Conservation (phyloP, 2,329 filamentous ascomycete species). For the Clarireedia hainanense region DNA sequence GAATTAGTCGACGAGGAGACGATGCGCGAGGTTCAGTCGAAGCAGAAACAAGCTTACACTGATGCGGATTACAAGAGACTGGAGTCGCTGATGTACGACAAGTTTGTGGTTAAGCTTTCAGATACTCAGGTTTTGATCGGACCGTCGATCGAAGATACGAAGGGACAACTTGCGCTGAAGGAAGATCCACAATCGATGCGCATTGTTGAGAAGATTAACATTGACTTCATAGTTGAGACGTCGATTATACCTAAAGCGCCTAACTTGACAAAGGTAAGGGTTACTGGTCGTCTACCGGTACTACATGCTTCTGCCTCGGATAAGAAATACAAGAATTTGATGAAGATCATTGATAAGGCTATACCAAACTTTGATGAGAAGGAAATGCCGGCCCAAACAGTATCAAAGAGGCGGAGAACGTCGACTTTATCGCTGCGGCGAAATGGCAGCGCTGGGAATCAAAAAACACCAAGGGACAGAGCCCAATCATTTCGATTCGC, state of each 20-base stretch:
- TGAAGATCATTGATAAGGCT: constrained; percentile 92
- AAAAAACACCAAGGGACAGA: constrained; percentile 41
- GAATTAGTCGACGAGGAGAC: constrained; percentile 90
- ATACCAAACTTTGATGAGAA: constrained; percentile 71
- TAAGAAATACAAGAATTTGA: constrained; percentile 91
- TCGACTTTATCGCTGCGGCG: constrained; percentile 14
- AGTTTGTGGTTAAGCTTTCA: constrained; percentile 84
- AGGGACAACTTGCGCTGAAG: constrained; percentile 64
- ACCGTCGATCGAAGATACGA: constrained; percentile 84
- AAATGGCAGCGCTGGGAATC: constrained; percentile 25
- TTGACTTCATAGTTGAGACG: constrained; percentile 92
- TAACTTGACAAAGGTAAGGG: constrained; percentile 82
- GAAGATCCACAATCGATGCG: constrained; percentile 68
- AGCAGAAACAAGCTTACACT: constrained; percentile 79
- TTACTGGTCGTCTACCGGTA: constrained; percentile 86
- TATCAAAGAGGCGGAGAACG: constrained; percentile 4
- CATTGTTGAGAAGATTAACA: constrained; percentile 93
- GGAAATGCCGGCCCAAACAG: constrained; percentile 23
- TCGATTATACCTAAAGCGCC: constrained; percentile 96
- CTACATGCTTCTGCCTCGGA: constrained; percentile 90
- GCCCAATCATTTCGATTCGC: constrained; percentile 66
- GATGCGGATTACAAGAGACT: constrained; percentile 83
- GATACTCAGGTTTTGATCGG: constrained; percentile 95
- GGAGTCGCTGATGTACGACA: constrained; percentile 95
- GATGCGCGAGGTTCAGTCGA: constrained; percentile 80